Conservation (phyloP, 2,329 filamentous ascomycete genomes). For the Magnaporthiopsis rhizophila region DNA sequence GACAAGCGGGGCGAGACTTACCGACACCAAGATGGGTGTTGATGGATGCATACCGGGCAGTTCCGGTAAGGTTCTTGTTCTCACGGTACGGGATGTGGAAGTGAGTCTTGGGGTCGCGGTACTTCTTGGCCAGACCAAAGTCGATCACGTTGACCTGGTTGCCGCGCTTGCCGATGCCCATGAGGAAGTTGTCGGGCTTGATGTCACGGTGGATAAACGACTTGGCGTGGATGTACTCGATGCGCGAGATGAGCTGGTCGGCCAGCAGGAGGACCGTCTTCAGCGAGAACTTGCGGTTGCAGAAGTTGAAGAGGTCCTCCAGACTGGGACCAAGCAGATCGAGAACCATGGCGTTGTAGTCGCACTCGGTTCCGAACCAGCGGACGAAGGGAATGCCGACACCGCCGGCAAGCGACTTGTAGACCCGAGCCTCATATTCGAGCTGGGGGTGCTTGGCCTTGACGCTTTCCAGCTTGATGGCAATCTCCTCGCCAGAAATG, state of each 20-base stretch:
- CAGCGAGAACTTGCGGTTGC: conserved; percentile 98
- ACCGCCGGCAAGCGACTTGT: conserved; percentile 82
- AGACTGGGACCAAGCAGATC: conserved; percentile 91
- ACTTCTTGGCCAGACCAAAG: conserved; percentile 99
- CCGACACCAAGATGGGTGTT: conserved; percentile 96
- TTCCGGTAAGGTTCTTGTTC: conserved; percentile 99
- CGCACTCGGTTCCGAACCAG: conserved; percentile 99
- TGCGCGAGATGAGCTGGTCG: conserved; percentile 96
- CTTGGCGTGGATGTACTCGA: conserved; percentile 99
- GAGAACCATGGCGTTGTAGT: conserved; percentile 99
- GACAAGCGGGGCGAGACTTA: conserved; percentile 33
- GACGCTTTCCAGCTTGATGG: conserved; percentile 98
- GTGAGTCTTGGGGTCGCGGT: conserved; percentile 98
- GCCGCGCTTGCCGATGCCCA: conserved; percentile 98
- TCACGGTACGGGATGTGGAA: conserved; percentile 99
- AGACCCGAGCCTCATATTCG: conserved; percentile 96
- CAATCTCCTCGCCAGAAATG: conserved; percentile 98
- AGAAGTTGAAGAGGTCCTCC: conserved; percentile 99
- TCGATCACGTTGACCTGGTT: conserved; percentile 99
- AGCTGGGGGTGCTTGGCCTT: conserved; percentile 99
- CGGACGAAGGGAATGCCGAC: conserved; percentile 98
- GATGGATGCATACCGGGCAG: conserved; percentile 96
- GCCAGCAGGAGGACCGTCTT: conserved; percentile 96
- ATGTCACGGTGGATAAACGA: conserved; percentile 99
- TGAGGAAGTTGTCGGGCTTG: conserved; percentile 99